A percentile compares a stretch with the other conserved stretches of the same genome.
Evolutionary conservation across 805 yeast genomes (phyloP).

Genomic region (Hemisphaericaspora nanyangensis): DNA sequence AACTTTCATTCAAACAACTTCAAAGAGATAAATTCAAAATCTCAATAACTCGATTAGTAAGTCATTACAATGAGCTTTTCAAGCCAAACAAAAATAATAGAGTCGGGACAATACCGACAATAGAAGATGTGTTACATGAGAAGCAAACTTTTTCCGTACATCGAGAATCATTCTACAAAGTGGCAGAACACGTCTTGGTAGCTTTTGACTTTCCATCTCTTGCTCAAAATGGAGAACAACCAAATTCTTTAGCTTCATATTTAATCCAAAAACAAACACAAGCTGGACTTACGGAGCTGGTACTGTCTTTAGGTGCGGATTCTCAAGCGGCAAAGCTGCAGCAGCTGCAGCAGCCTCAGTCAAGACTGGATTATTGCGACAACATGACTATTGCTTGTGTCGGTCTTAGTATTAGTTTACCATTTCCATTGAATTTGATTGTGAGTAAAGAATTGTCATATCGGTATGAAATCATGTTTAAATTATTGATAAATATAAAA

Average conservation of each 20-base stretch:
- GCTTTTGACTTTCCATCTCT: constrained; percentile 21
- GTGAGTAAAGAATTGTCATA: constrained; percentile 65
- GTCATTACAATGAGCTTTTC: constrained; percentile 19
- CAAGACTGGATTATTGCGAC: background rate
- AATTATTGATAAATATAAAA: constrained; percentile 64
- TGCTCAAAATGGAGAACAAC: background rate
- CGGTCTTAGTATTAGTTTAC: constrained; percentile 58
- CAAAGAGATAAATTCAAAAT: constrained; percentile 35
- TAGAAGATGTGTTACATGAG: constrained; percentile 8
- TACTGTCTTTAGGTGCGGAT: background rate
- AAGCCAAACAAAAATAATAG: constrained; percentile 3
- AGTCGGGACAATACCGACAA: constrained; percentile 3
- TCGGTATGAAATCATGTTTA: constrained; percentile 76
- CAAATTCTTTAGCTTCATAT: constrained; percentile 13
- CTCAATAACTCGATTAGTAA: constrained; percentile 24
- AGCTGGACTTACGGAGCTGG: background rate
- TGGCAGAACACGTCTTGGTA: constrained; percentile 47
- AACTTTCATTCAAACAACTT: constrained; percentile 49
- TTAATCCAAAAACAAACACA: constrained; percentile 16
- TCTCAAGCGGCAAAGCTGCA: background rate
- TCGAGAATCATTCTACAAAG: constrained; percentile 40
- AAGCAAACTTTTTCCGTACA: constrained; percentile 39
- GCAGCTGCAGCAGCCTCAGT: background rate
- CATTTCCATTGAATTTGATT: constrained; percentile 83
- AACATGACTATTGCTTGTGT: constrained; percentile 42